Percentiles rank a stretch among this genome's conserved stretches.
These are phyloP conservation scores for Holtermannia corniformis DNA, from an alignment of 768 basidiomycete species.

Conservation along the genomic window DNA sequence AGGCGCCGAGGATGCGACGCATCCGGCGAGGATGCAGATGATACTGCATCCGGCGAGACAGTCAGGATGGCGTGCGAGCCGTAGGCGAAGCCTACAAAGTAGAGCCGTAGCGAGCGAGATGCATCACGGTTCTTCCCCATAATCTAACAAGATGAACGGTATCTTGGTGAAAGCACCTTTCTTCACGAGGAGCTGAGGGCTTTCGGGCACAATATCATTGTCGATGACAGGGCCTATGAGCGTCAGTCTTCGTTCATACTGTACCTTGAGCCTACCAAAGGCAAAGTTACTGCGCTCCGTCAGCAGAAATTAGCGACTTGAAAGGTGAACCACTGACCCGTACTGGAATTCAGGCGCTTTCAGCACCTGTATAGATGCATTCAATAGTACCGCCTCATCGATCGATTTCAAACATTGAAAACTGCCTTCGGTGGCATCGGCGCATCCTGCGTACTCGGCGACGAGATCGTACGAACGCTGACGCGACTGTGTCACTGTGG, in stretches of 20 bases:
- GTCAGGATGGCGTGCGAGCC: too few species aligned
- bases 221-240: background rate
- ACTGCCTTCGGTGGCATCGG: slow-evolving; percentile 5
- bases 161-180: slow-evolving; percentile 28
- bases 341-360: slow-evolving; percentile 7
- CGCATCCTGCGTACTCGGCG: slow-evolving; percentile 21
- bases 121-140: slow-evolving; percentile 37
- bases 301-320: too few species aligned
- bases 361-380: slow-evolving; percentile 22
- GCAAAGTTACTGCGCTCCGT: background rate
- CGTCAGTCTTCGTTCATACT: too few species aligned
- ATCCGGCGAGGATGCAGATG: too few species aligned
- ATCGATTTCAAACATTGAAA: slow-evolving; percentile 29
- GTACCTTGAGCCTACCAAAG: too few species aligned
- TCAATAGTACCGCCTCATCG: slow-evolving; percentile 17
- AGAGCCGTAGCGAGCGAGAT: too few species aligned
- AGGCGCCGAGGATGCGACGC: too few species aligned
- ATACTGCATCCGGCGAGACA: too few species aligned
- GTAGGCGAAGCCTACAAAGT: too few species aligned
- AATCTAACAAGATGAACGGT: slow-evolving; percentile 37
- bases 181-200: slow-evolving; percentile 24
- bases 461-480: slow-evolving; percentile 26
- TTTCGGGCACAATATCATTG: background rate
- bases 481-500: slow-evolving; percentile 17
- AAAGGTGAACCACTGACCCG: too few species aligned